Base-by-base conservation (phyloP, 495 filamentous ascomycete genomes). In the Daldinia caldariorum region DNA sequence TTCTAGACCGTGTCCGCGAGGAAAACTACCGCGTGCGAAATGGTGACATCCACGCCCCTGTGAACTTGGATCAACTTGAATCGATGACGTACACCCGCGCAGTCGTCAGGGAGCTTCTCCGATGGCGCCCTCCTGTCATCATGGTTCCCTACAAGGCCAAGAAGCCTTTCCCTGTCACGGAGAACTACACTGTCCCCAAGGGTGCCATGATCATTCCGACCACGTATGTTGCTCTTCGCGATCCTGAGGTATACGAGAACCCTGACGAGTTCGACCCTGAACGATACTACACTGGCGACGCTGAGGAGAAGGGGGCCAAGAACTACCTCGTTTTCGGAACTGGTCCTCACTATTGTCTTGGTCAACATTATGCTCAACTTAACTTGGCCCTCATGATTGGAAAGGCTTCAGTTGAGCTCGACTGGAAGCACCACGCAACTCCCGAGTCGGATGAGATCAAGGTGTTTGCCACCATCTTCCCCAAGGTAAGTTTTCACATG, bases 401-500 rank as follows among this genome's bases (percentile, higher is more conserved):
- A 57, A 98, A 96, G 85, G 92, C 96, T n/a, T 92, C 92, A 73
- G 84, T 97, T 77, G 84, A 89, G 71, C 84, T 98, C 73, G 89
- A 97, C 79, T 99, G 95, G 95, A 86, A 89, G 79, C 95, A 99
- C 79, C 86, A 91, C 73, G 76, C 90, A 13, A 99, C 95, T 16
- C 85, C 88, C 0, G 62, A 82, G 51, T 96, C 92, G 0, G 96
- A 99, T 82, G 89, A 96, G 77, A 98, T 99, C 79, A 94, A 97
- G 85, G 94, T 98, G 61, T 99, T 99, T 81, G 95, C 96, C 9
- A 97, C 93, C 26, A 95, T 99, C 63, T 99, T 99, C 86, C 95
- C 95, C 55, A 90, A 91, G 90, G 94, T 97, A 84, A 80, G 90
- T 81, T 51, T 51, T 75, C 83, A 74, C 39, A 22, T 39, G 2